Evolutionary conservation across 495 filamentous ascomycete species (phyloP).

Genomic region (Monascus purpureus): DNA sequence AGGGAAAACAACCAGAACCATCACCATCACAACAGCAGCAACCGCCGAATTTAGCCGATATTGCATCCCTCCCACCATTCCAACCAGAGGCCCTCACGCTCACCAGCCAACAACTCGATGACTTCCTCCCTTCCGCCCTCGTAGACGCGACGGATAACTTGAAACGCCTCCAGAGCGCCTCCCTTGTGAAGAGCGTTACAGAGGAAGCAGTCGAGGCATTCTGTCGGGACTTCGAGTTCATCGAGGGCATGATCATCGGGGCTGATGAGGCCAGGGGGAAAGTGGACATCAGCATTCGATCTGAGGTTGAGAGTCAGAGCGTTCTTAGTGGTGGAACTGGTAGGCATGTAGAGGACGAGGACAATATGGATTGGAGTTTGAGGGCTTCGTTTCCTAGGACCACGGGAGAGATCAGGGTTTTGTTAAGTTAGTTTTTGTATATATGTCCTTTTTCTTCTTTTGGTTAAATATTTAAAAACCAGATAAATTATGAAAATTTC

Average conservation of each 20-base stretch:
- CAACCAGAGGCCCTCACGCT: conserved; percentile 46
- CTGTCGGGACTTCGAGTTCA: conserved; percentile 79
- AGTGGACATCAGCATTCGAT: conserved; percentile 9
- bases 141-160: conserved; percentile 83
- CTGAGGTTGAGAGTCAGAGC: background rate
- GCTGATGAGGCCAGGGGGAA: conserved; percentile 39
- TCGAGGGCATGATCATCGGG: conserved; percentile 55
- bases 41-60: conserved; percentile 29
- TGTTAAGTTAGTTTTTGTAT: conserved; percentile 36
- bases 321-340: conserved; percentile 12
- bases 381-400: conserved; percentile 69
- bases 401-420: conserved; percentile 68
- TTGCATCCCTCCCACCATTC: conserved; percentile 44
- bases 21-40: conserved; percentile 23
- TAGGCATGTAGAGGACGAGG: conserved; percentile 11
- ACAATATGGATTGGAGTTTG: conserved; percentile 34
- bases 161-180: conserved; percentile 49
- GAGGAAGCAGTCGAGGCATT: conserved; percentile 77
- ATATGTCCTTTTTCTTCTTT: background rate
- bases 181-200: conserved; percentile 59
- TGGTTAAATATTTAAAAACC: conserved; percentile 1
- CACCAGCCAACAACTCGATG: conserved; percentile 69
- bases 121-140: conserved; percentile 80
- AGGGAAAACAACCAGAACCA: conserved; percentile 22
- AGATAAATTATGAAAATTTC: too few species aligned